Evolutionary conservation across 257 asterid species (phyloP).

Genomic region (Salvia rosmarinus): DNA sequence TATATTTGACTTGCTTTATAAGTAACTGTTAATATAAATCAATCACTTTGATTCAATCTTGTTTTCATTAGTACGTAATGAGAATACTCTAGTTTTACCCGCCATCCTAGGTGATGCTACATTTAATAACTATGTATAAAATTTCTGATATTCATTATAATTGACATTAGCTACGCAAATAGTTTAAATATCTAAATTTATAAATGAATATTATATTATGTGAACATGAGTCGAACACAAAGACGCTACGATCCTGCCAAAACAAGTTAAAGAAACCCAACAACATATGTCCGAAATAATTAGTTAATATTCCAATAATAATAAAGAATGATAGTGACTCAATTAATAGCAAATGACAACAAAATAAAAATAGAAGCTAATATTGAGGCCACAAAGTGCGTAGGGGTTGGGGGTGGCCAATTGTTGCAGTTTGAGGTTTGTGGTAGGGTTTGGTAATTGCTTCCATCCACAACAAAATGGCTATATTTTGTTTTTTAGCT

Average conservation of each 20-base stretch:
- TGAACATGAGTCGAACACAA: not conserved
- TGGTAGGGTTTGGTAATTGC: conserved; percentile 36
- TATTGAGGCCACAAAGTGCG: conserved; percentile 19
- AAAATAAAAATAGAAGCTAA: not conserved
- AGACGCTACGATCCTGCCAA: not conserved
- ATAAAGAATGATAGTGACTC: conserved; percentile 31
- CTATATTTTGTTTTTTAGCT: conserved; percentile 9
- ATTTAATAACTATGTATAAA: too few relatives aligned
- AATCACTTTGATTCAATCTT: too few relatives aligned
- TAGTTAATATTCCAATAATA: conserved; percentile 11
- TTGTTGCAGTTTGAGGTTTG: conserved; percentile 32
- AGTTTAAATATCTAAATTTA: too few relatives aligned
- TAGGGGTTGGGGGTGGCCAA: conserved; percentile 22
- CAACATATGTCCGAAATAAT: not conserved
- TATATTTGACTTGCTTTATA: too few relatives aligned
- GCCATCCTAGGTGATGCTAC: too few relatives aligned
- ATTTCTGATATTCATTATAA: too few relatives aligned
- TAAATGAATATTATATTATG: not conserved
- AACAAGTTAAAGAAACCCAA: conserved; percentile 23
- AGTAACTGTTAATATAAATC: too few relatives aligned
- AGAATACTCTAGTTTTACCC: too few relatives aligned
- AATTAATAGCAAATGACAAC: not conserved
- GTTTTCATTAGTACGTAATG: too few relatives aligned
- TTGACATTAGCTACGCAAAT: too few relatives aligned
- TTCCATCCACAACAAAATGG: conserved; percentile 34